These are phyloP conservation scores for Sphaerulina musiva DNA, from an alignment of 2,329 filamentous ascomycete genomes.

Conservation along the genomic window DNA sequence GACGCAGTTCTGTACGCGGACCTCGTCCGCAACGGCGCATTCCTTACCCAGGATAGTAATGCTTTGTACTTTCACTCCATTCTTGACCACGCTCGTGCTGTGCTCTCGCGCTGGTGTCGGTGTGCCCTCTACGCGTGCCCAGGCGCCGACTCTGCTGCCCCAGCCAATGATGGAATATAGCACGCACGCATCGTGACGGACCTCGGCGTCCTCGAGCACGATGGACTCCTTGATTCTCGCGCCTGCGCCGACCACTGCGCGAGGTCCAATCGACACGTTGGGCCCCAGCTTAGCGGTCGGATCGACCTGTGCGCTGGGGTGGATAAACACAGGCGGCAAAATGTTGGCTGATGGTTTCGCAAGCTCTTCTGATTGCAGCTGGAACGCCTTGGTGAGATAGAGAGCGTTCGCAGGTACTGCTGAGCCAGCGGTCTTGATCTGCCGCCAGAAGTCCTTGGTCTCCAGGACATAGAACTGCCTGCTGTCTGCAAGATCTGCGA, in stretches of 20 bases:
- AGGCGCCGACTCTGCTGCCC: slow-evolving; percentile 93
- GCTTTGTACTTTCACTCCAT: slow-evolving; percentile 96
- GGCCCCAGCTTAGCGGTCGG: slow-evolving; percentile 94
- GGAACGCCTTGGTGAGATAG: slow-evolving; percentile 90
- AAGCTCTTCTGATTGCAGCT: slow-evolving; percentile 73
- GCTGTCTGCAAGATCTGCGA: slow-evolving; percentile 90
- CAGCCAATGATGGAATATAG: slow-evolving; percentile 95
- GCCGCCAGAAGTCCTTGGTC: slow-evolving; percentile 98
- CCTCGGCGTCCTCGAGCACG: slow-evolving; percentile 87
- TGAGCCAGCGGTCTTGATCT: slow-evolving; percentile 98
- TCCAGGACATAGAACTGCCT: slow-evolving; percentile 98
- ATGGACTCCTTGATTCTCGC: slow-evolving; percentile 93
- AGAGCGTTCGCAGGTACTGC: slow-evolving; percentile 94
- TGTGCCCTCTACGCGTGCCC: slow-evolving; percentile 94
- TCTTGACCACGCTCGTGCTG: slow-evolving; percentile 91
- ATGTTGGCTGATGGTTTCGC: slow-evolving; percentile 78
- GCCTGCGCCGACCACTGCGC: slow-evolving; percentile 74
- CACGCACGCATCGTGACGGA: slow-evolving; percentile 94
- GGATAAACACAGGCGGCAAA: slow-evolving; percentile 88
- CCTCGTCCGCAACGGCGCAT: slow-evolving; percentile 85
- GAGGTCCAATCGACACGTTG: slow-evolving; percentile 93
- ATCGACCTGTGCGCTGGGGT: slow-evolving; percentile 83
- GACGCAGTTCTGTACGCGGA: slow-evolving; percentile 94
- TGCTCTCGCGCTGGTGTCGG: slow-evolving; percentile 82
- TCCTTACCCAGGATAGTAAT: slow-evolving; percentile 97